Evolutionary conservation across 257 asterid genomes (phyloP).

Genomic region (Fraxinus quadrangulata): DNA sequence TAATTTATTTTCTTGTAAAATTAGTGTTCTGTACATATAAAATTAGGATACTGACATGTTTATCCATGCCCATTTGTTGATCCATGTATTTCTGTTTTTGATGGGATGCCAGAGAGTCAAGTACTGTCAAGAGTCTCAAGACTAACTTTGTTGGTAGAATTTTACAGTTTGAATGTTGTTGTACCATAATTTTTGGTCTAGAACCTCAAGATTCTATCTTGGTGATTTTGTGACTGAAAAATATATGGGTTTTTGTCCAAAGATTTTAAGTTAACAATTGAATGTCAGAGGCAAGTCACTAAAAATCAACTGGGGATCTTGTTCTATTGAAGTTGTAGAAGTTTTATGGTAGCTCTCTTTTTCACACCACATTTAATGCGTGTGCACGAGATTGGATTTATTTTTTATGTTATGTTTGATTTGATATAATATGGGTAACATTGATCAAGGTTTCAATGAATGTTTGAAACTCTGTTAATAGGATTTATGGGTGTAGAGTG

Average conservation of each 20-base stretch:
- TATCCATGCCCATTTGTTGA: slow-evolving; percentile 7
- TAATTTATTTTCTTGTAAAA: neutral
- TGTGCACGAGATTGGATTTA: neutral
- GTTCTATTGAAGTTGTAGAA: neutral
- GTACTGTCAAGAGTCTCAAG: neutral
- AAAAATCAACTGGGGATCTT: neutral
- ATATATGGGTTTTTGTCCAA: neutral
- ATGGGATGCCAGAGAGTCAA: neutral
- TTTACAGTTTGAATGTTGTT: neutral
- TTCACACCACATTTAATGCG: neutral
- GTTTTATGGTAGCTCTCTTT: neutral
- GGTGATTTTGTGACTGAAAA: neutral
- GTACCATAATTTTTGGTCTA: neutral
- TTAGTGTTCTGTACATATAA: neutral
- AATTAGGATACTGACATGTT: slow-evolving; percentile 5
- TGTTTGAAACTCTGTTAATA: neutral
- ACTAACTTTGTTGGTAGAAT: neutral
- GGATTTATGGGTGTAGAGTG: neutral
- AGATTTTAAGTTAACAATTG: neutral
- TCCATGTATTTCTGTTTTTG: neutral
- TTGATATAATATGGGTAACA: neutral
- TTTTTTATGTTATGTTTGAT: neutral
- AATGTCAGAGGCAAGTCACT: neutral
- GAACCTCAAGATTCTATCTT: neutral
- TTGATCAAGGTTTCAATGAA: neutral